These are phyloP conservation scores for Huiozyma naganishii DNA, from an alignment of 805 yeast genomes.

Conservation along the genomic window DNA sequence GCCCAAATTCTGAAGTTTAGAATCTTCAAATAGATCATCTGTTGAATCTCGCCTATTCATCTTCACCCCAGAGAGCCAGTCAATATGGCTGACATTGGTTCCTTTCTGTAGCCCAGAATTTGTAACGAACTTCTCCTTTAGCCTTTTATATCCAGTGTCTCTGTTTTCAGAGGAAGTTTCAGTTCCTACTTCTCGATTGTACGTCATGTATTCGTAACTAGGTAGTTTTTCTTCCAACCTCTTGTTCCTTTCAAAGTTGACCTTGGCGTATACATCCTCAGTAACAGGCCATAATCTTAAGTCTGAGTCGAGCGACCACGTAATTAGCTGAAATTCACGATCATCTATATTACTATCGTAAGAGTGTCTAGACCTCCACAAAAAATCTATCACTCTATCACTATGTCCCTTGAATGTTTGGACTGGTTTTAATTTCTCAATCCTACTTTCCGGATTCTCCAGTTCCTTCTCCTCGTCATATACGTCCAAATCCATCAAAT, in stretches of 20 bases:
- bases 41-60: slow-evolving; percentile 37
- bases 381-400: slow-evolving; percentile 76
- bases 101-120: slow-evolving; percentile 27
- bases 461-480: slow-evolving; percentile 7
- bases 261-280: slow-evolving; percentile 37
- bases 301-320: slow-evolving; percentile 89
- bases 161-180: slow-evolving; percentile 3
- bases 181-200: slow-evolving; percentile 39
- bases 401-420: slow-evolving; percentile 69
- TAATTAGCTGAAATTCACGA: slow-evolving; percentile 80
- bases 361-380: slow-evolving; percentile 66
- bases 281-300: slow-evolving; percentile 69
- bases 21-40: slow-evolving; percentile 28
- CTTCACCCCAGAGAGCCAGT: slow-evolving; percentile 90
- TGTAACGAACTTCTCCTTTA: slow-evolving; percentile 32
- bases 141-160: slow-evolving; percentile 16
- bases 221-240: slow-evolving; percentile 31
- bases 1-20: slow-evolving; percentile 55
- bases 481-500: slow-evolving; percentile 23
- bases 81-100: slow-evolving; percentile 53
- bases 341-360: slow-evolving; percentile 41
- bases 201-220: slow-evolving; percentile 38
- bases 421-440: slow-evolving; percentile 37
- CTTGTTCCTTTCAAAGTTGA: slow-evolving; percentile 32
- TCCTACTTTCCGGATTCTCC: slow-evolving; percentile 11